A percentile compares a stretch with the other conserved stretches of the same genome.
Evolutionary conservation across 2,329 filamentous ascomycete genomes (phyloP).

Genomic region (Didymella keratinophila): DNA sequence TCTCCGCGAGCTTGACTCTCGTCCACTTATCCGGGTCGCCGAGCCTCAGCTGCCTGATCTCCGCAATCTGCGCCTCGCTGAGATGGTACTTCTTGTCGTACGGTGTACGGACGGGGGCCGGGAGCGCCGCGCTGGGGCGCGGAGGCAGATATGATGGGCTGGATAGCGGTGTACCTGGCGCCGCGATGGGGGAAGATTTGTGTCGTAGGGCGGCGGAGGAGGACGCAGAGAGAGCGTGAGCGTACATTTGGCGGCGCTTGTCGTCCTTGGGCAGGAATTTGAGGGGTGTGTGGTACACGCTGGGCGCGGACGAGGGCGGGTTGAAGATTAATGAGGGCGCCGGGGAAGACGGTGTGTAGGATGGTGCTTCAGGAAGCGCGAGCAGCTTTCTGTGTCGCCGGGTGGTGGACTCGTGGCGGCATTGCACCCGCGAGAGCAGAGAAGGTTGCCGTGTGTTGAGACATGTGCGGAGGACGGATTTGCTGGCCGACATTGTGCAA

Average conservation of each 20-base stretch:
- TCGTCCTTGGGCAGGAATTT: conserved; percentile 70
- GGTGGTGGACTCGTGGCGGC: conserved; percentile 55
- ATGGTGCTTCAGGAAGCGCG: conserved; percentile 55
- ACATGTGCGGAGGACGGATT: conserved; percentile 39
- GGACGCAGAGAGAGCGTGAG: conserved; percentile 40
- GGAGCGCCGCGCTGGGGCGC: conserved; percentile 46
- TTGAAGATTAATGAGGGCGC: conserved; percentile 62
- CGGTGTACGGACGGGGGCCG: conserved; percentile 59
- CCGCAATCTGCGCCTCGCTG: conserved; percentile 62
- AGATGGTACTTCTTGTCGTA: conserved; percentile 70
- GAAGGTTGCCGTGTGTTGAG: conserved; percentile 27
- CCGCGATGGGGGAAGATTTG: conserved; percentile 34
- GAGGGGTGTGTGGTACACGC: conserved; percentile 68
- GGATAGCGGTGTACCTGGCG: conserved; percentile 42
- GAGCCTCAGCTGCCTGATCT: conserved; percentile 64
- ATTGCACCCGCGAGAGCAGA: conserved; percentile 40
- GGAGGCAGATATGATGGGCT: conserved; percentile 33
- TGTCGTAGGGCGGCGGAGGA: conserved; percentile 32
- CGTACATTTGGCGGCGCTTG: conserved; percentile 59
- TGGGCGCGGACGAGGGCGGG: conserved; percentile 69
- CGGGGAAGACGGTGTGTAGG: conserved; percentile 47
- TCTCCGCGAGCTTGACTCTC: conserved; percentile 65
- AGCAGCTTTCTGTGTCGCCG: conserved; percentile 58
- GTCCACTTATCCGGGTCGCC: conserved; percentile 68
- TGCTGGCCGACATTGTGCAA: conserved; percentile 47